Evolutionary conservation across 2,329 filamentous ascomycete species (phyloP).

Genomic region (Sarocladium strictum): DNA sequence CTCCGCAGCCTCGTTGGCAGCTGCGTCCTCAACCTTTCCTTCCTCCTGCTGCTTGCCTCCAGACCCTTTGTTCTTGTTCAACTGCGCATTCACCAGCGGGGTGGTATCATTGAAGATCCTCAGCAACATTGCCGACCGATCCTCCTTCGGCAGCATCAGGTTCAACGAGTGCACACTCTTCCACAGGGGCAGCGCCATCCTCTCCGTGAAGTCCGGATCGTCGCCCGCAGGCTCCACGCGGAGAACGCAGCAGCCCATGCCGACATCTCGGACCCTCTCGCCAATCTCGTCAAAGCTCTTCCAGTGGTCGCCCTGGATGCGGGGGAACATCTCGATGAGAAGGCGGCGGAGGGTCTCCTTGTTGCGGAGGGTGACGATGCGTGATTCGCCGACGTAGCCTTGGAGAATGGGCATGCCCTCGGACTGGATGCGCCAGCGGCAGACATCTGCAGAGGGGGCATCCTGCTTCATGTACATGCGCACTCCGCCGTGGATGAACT

Average conservation of each 20-base stretch:
- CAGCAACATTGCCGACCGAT: constrained; percentile 85
- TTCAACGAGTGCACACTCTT: constrained; percentile 88
- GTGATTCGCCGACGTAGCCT: constrained; percentile 75
- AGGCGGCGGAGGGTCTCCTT: constrained; percentile 76
- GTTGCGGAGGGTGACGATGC: constrained; percentile 68
- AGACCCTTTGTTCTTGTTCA: constrained; percentile 38
- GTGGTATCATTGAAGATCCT: constrained; percentile 86
- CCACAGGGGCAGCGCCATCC: constrained; percentile 89
- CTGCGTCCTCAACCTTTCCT: constrained; percentile 20
- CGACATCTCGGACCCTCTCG: constrained; percentile 69
- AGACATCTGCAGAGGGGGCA: constrained; percentile 77
- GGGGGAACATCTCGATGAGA: constrained; percentile 95
- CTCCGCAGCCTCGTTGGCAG: constrained; percentile 15
- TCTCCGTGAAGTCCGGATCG: constrained; percentile 59
- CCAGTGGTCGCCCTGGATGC: constrained; percentile 70
- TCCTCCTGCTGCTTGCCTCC: constrained; percentile 28
- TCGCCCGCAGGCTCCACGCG: constrained; percentile 69
- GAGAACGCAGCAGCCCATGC: constrained; percentile 89
- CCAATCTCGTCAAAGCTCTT: constrained; percentile 80
- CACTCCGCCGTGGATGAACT: constrained; percentile 93
- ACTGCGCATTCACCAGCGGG: constrained; percentile 67
- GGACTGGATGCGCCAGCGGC: constrained; percentile 90
- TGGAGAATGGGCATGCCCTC: constrained; percentile 90
- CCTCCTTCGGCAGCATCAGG: constrained; percentile 97
- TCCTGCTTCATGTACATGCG: constrained; percentile 99